phyloP scores from a whole-genome alignment of 2,329 filamentous ascomycete genomes.

The Monilinia fructicola region DNA sequence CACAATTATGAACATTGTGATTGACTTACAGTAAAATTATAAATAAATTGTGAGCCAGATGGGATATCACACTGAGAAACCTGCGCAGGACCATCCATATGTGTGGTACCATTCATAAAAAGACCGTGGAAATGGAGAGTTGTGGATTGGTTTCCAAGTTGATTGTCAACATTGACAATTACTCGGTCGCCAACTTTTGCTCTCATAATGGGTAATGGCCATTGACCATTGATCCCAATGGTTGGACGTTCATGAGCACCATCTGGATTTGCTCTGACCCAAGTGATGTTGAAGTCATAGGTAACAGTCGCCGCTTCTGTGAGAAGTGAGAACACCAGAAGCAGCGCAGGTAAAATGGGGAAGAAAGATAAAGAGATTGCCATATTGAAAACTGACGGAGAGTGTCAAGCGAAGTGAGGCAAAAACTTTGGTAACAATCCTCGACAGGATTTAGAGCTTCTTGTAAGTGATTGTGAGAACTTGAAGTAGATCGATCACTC shows the following conservation, averaged over 20 bases:
- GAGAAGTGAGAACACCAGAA: conserved; percentile 39
- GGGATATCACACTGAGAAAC: conserved; percentile 68
- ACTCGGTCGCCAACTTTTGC: conserved; percentile 61
- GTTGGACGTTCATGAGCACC: conserved; percentile 61
- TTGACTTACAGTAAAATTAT: conserved; percentile 60
- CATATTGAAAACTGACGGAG: conserved; percentile 40
- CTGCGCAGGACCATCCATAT: conserved; percentile 67
- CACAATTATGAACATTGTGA: neutral
- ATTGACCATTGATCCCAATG: conserved; percentile 75
- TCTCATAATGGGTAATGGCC: conserved; percentile 68
- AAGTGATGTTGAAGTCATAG: conserved; percentile 68
- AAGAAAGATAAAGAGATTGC: conserved; percentile 47
- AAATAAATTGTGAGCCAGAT: conserved; percentile 64
- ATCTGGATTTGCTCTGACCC: conserved; percentile 73
- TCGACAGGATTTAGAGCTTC: neutral
- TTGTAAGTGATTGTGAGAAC: neutral
- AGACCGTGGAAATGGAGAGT: conserved; percentile 71
- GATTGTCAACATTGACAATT: conserved; percentile 43
- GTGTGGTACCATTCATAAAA: conserved; percentile 63
- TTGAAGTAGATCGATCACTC: conserved; percentile 15
- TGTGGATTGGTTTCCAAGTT: conserved; percentile 56
- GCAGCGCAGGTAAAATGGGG: conserved; percentile 41
- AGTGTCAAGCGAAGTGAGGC: neutral
- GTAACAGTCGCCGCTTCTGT: conserved; percentile 49
- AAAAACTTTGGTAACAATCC: neutral